phyloP scores from a whole-genome alignment of 768 basidiomycete species.

The Lentinus brumalis region DNA sequence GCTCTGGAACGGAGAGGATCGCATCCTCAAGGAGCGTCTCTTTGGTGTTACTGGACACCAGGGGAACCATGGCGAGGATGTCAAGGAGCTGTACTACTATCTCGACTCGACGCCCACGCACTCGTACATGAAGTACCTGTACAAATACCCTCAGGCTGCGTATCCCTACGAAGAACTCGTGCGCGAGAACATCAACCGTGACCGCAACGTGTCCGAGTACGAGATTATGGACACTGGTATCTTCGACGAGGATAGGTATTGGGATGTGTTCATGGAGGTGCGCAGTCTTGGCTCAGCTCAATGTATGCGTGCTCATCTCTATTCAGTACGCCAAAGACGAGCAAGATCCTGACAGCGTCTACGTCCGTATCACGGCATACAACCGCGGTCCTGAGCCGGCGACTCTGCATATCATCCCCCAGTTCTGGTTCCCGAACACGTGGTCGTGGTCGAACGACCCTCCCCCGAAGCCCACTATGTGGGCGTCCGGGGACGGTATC shows the following conservation, averaged over 20 bases:
- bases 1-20: slow-evolving; percentile 94
- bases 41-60: slow-evolving; percentile 97
- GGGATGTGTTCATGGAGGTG: slow-evolving; percentile 99
- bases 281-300: slow-evolving; percentile 23
- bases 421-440: slow-evolving; percentile 96
- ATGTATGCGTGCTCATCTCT: slow-evolving; percentile 9
- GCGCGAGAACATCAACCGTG: slow-evolving; percentile 77
- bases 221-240: slow-evolving; percentile 92
- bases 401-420: slow-evolving; percentile 91
- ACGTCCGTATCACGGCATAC: slow-evolving; percentile 93
- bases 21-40: slow-evolving; percentile 93
- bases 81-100: slow-evolving; percentile 99
- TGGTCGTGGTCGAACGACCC: slow-evolving; percentile 91
- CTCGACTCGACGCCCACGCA: slow-evolving; percentile 98
- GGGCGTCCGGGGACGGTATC: slow-evolving; percentile 55
- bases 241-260: slow-evolving; percentile 93
- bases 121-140: slow-evolving; percentile 99
- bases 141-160: slow-evolving; percentile 94
- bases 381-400: slow-evolving; percentile 96
- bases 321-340: slow-evolving; percentile 95
- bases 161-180: slow-evolving; percentile 96
- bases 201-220: slow-evolving; percentile 85
- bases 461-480: slow-evolving; percentile 64
- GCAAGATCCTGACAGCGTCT: slow-evolving; percentile 83
- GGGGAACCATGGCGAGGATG: slow-evolving; percentile 99